Conservation (phyloP, 176 grass and related monocot species). For the Elaeis guineensis region DNA sequence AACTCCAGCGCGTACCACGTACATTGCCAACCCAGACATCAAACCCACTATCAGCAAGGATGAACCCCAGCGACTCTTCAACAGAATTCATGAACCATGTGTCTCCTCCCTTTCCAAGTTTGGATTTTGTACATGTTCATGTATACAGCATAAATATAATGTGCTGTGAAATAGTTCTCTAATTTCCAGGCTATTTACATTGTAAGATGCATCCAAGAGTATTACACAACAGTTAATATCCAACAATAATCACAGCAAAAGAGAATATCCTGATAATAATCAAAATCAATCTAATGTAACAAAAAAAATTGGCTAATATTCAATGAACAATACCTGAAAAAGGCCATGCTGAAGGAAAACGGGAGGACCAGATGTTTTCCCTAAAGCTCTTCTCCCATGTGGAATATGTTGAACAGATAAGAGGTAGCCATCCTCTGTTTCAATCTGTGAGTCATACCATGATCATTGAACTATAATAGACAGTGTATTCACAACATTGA, state of each 20-base stretch:
- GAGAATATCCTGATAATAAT: not conserved
- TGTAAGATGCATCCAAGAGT: no score
- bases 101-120: constrained; percentile 59
- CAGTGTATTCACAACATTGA: not conserved
- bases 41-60: constrained; percentile 93
- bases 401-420: constrained; percentile 75
- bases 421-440: constrained; percentile 79
- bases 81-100: constrained; percentile 82
- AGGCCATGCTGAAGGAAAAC: constrained; percentile 96
- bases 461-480: not conserved
- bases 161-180: no score
- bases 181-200: no score
- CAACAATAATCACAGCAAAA: not conserved
- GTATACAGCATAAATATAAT: no score
- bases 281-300: not conserved
- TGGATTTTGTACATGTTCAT: not conserved
- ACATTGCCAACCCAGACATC: constrained; percentile 98
- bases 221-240: no score
- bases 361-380: constrained; percentile 39
- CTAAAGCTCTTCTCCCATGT: constrained; percentile 42
- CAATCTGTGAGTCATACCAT: constrained; percentile 28
- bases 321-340: constrained; percentile 62
- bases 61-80: constrained; percentile 76
- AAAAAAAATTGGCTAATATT: not conserved
- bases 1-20: constrained; percentile 75